Evolutionary conservation across 306 rosid species (phyloP), one percentile per base, ranked within the genome.

Genomic region (Crotalaria pallida): DNA sequence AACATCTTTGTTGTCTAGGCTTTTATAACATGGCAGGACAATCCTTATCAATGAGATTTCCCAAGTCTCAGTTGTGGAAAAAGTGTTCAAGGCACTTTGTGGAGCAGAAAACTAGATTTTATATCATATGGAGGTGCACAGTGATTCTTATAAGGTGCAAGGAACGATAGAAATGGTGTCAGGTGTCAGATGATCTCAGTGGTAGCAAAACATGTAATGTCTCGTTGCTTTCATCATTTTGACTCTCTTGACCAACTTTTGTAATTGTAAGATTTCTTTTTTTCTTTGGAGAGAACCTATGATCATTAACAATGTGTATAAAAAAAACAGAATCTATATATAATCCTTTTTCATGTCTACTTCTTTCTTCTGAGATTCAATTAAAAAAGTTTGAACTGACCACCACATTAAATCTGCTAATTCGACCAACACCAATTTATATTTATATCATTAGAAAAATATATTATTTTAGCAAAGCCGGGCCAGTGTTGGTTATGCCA

Each of bases 111-210:
- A 77, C 89, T 0, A 79, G 84, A 19, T 63, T 88, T 47, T 84
- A 86, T 43, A 88, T 88, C 80, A 84, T 86, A 44, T 80, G 91
- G 96, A 84, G 74, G 76, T 84, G 95, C 72, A 70, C 77, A 1
- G 74, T 86, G 68, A 80, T 78, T 64, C 91, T 88, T 56, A 71
- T 88, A 10, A 65, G 87, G 56, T 84, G 91, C 87, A 77, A 84
- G 41, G 82, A 84, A 49, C 23, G 60, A 36, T 31, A 27, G 1
- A 66, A 59, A 70, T 7, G 45, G 53, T 6, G 5, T 27, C 31
- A 27, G 29, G 4, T 26, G 29, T 26, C 29, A 26, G 36, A 55
- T 43, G 29, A 45, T 34, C 18, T 27, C 27, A 36, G 31, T 3
- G 43, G 36, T 58, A 17, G 18, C 31, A 18, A 45, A 40, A 16